phyloP scores from a whole-genome alignment of 1,284 basidiomycete species.

The Sphaerobolus stellatus region DNA sequence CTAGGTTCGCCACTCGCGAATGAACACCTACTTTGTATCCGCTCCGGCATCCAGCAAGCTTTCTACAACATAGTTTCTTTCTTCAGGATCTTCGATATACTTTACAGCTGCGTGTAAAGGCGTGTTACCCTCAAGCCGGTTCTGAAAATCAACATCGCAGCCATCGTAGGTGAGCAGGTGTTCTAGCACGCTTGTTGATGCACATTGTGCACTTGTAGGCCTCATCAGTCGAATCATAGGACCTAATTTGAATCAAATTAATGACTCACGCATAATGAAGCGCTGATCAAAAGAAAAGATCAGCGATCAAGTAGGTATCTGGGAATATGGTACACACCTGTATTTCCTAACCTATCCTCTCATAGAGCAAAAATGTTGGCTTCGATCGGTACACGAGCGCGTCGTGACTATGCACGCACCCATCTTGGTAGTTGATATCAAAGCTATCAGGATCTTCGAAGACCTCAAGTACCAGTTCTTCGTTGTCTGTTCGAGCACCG shows the following conservation, averaged over 20 bases:
- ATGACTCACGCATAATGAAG: conserved; percentile 75
- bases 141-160: conserved; percentile 84
- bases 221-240: conserved; percentile 5
- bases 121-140: conserved; percentile 72
- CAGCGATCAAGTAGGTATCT: neutral
- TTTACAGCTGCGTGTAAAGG: conserved; percentile 80
- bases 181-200: conserved; percentile 66
- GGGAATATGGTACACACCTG: conserved; percentile 41
- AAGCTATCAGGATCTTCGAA: conserved; percentile 49
- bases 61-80: conserved; percentile 55
- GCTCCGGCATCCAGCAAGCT: conserved; percentile 78
- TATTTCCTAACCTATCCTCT: conserved; percentile 64
- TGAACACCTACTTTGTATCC: conserved; percentile 56
- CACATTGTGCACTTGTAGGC: conserved; percentile 47
- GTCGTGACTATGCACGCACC: conserved; percentile 45
- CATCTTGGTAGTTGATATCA: conserved; percentile 77
- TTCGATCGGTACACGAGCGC: neutral
- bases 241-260: neutral
- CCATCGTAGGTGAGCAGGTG: conserved; percentile 70
- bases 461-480: conserved; percentile 63
- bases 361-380: conserved; percentile 8
- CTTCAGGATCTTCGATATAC: conserved; percentile 57
- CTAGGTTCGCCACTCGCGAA: neutral
- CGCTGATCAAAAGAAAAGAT: conserved; percentile 41
- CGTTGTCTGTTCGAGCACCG: conserved; percentile 75